A percentile compares a stretch with the other conserved stretches of the same genome.
phyloP scores from a whole-genome alignment of 139 green algal genomes.

The Chlorella vulgaris region DNA sequence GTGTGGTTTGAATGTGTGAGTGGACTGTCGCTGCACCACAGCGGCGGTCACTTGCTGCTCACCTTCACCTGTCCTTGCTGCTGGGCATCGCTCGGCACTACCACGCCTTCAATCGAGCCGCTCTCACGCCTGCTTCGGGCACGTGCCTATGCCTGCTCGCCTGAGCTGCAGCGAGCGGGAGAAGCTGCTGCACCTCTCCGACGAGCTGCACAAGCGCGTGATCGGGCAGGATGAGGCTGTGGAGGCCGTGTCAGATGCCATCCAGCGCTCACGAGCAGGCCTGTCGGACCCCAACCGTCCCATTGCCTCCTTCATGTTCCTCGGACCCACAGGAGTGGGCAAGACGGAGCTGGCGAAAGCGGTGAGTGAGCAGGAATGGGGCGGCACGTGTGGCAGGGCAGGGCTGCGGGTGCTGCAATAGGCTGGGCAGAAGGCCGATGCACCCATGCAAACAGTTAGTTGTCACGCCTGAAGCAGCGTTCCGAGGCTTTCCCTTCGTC shows the following conservation, averaged over 20 bases:
- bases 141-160: too few species aligned
- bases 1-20: too few species aligned
- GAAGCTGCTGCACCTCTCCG: constrained; percentile 92
- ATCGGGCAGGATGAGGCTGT: constrained; percentile 92
- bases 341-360: constrained; percentile 99
- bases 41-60: not conserved
- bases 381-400: not conserved
- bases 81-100: too few species aligned
- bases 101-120: too few species aligned
- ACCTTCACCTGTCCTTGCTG: not conserved
- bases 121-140: too few species aligned
- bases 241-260: constrained; percentile 84
- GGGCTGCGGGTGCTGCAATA: not conserved
- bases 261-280: constrained; percentile 92
- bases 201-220: constrained; percentile 92
- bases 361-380: not conserved
- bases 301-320: constrained; percentile 98
- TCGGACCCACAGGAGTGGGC: constrained; percentile 97
- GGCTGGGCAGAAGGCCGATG: too few species aligned
- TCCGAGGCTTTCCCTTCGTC: too few species aligned
- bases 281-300: constrained; percentile 92
- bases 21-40: too few species aligned
- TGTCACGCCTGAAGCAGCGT: too few species aligned
- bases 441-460: too few species aligned
- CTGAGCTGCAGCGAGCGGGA: constrained; percentile 81